Evolutionary conservation across 1,139 yeast genomes (phyloP).

Genomic region (Suhomyces anneliseae): DNA sequence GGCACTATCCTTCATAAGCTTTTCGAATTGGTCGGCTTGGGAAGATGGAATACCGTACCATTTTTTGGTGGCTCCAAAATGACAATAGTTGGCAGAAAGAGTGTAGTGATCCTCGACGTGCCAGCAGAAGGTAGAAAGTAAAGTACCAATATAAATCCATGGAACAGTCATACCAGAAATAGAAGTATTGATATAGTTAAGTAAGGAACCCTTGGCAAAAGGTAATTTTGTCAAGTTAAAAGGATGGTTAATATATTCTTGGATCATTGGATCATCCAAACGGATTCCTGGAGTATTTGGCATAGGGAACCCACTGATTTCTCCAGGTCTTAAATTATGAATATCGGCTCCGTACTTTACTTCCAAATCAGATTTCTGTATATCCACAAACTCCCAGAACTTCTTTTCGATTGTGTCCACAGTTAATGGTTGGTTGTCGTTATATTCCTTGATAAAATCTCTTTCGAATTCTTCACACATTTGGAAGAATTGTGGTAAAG

Average conservation of each 20-base stretch:
- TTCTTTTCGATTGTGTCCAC: conserved; percentile 50
- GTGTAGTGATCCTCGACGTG: conserved; percentile 84
- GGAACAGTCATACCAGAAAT: conserved; percentile 85
- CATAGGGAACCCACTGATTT: conserved; percentile 69
- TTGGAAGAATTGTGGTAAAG: conserved; percentile 58
- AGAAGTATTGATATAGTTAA: conserved; percentile 57
- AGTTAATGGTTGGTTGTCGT: conserved; percentile 31
- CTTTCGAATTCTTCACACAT: conserved; percentile 54
- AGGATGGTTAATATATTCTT: conserved; percentile 53
- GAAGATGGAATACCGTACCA: conserved; percentile 77
- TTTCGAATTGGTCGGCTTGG: conserved; percentile 55
- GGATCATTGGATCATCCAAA: conserved; percentile 19
- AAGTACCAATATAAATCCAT: conserved; percentile 76
- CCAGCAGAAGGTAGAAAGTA: conserved; percentile 81
- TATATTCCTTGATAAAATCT: conserved; percentile 33
- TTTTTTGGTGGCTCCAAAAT: conserved; percentile 69
- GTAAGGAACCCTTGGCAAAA: conserved; percentile 60
- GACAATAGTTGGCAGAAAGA: conserved; percentile 75
- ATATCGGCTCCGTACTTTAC: conserved; percentile 81
- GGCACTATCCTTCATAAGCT: conserved; percentile 53
- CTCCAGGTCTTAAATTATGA: conserved; percentile 58
- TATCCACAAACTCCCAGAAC: conserved; percentile 62
- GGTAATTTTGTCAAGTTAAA: conserved; percentile 71
- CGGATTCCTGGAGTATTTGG: conserved; percentile 30
- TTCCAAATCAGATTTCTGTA: conserved; percentile 47